These are phyloP conservation scores for Erythrophleum ivorense DNA, from an alignment of 331 rosid species.

Conservation along the genomic window DNA sequence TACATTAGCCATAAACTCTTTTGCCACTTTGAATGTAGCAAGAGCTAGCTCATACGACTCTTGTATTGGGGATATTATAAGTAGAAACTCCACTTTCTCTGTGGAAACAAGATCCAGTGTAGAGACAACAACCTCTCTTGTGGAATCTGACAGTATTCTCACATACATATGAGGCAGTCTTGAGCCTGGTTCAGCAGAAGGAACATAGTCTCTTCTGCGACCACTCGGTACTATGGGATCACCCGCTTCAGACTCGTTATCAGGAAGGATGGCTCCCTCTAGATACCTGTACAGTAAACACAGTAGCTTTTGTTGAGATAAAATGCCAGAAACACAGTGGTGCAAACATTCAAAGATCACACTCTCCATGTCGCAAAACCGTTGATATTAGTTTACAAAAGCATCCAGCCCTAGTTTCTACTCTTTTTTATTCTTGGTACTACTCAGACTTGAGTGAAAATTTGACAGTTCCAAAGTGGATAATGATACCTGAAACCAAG, in stretches of 20 bases:
- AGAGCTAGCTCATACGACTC: constrained; percentile 55
- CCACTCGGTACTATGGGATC: constrained; percentile 67
- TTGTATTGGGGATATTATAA: constrained; percentile 51
- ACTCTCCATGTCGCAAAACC: constrained; percentile 22
- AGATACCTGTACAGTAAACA: constrained; percentile 59
- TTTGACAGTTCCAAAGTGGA: constrained; percentile 18
- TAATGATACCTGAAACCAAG: constrained; percentile 81
- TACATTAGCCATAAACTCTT: constrained; percentile 49
- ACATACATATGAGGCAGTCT: constrained; percentile 85
- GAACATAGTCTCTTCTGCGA: constrained; percentile 73
- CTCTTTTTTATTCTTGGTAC: too few species aligned
- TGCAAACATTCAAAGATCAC: too few species aligned
- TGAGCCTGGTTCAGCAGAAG: constrained; percentile 80
- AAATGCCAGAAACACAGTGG: too few species aligned
- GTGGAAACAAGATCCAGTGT: constrained; percentile 55
- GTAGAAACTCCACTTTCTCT: constrained; percentile 58
- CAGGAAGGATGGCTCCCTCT: constrained; percentile 74
- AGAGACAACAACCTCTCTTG: constrained; percentile 42
- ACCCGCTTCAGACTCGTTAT: constrained; percentile 32
- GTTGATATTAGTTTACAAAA: too few species aligned
- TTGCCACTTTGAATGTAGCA: constrained; percentile 52
- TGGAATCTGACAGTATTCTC: constrained; percentile 36
- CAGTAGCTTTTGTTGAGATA: too few species aligned
- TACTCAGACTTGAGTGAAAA: constrained; percentile 1
- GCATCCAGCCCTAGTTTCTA: too few species aligned